Percentiles rank a stretch among this genome's conserved stretches.
These are phyloP conservation scores for Wallemia mellicola DNA, from an alignment of 1,284 basidiomycete species.

Conservation along the genomic window DNA sequence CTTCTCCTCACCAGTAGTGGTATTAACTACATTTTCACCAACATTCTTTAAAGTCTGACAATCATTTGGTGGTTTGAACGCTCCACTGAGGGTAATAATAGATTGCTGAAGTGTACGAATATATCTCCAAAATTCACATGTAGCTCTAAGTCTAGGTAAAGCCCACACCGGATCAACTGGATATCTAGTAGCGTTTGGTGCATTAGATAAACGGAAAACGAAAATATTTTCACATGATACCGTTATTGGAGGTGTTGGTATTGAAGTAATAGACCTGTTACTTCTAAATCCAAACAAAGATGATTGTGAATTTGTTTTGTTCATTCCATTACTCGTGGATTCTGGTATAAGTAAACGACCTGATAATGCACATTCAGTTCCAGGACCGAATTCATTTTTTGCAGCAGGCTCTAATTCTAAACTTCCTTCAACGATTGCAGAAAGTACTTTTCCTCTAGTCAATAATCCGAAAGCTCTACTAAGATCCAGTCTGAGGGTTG, in stretches of 20 bases:
- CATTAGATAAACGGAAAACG: conserved; percentile 7
- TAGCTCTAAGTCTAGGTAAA: conserved; percentile 41
- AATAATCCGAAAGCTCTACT: conserved; percentile 85
- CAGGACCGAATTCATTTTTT: conserved; percentile 21
- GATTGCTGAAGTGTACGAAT: conserved; percentile 50
- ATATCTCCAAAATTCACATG: conserved; percentile 72
- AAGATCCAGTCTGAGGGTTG: conserved; percentile 68
- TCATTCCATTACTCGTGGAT: conserved; percentile 2
- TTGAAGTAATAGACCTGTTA: conserved; percentile 45
- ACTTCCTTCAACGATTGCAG: conserved; percentile 62
- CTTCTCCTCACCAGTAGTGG: neutral
- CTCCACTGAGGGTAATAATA: conserved; percentile 54
- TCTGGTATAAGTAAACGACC: conserved; percentile 3
- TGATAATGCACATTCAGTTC: neutral
- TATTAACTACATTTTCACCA: too few species aligned
- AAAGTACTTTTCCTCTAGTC: conserved; percentile 50
- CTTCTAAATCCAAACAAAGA: conserved; percentile 10
- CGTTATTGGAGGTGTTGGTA: neutral
- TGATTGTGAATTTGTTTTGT: conserved; percentile 2
- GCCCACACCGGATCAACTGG: conserved; percentile 26
- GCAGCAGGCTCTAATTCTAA: conserved; percentile 63
- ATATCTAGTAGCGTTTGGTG: conserved; percentile 8
- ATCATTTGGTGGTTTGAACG: conserved; percentile 2
- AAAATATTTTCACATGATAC: conserved; percentile 8
- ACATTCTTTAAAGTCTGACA: neutral